phyloP scores from a whole-genome alignment of 129 eudicot genomes.

The Heracleum sosnowskyi region DNA sequence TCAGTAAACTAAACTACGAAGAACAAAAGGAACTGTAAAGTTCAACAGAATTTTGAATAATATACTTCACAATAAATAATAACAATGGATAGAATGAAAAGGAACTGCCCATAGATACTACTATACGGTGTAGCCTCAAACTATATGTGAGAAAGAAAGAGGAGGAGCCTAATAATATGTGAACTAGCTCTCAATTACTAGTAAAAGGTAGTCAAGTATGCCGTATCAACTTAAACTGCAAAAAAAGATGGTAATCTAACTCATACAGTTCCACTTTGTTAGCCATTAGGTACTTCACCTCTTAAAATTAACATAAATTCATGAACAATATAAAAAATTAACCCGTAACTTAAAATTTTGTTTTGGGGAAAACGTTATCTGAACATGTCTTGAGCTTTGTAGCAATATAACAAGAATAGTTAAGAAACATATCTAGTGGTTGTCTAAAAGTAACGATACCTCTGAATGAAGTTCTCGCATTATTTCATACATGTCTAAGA shows the following conservation, averaged over 20 bases:
- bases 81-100: neutral
- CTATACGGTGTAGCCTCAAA: neutral
- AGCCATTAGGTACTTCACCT: neutral
- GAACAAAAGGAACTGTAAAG: neutral
- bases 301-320: neutral
- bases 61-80: neutral
- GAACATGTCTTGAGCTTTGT: neutral
- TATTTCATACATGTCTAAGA: conserved; percentile 96
- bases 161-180: neutral
- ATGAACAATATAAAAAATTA: neutral
- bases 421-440: neutral
- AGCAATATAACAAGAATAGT: conserved; percentile 3
- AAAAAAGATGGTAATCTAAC: neutral
- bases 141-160: neutral
- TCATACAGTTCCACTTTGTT: neutral
- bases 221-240: neutral
- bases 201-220: neutral
- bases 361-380: neutral
- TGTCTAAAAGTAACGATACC: conserved; percentile 30
- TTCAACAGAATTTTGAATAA: neutral
- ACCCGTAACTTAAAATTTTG: neutral
- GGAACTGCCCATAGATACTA: neutral
- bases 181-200: neutral
- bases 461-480: conserved; percentile 97
- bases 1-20: neutral